Evolutionary conservation across 1,284 basidiomycete species (phyloP).

Genomic region (Moesziomyces globuligerus): DNA sequence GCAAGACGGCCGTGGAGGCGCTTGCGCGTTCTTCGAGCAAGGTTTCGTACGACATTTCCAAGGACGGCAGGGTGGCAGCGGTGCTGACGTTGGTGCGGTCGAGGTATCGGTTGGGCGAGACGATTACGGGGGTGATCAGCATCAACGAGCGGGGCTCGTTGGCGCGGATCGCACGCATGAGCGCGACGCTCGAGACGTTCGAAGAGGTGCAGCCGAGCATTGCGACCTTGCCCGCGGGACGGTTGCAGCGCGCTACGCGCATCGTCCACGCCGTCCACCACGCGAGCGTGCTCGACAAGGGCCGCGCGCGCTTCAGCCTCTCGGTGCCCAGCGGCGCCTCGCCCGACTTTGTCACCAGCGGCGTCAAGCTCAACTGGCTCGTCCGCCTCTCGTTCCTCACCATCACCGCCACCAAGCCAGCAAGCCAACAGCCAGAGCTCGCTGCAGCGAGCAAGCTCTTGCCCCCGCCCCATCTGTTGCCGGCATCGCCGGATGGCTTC

Average conservation of each 20-base stretch:
- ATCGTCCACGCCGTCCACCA: conserved; percentile 60
- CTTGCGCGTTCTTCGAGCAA: conserved; percentile 87
- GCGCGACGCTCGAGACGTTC: conserved; percentile 61
- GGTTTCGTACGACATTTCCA: conserved; percentile 66
- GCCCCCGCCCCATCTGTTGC: conserved; percentile 54
- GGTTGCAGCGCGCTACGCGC: conserved; percentile 48
- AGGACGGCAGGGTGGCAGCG: conserved; percentile 63
- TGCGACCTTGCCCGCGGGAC: conserved; percentile 46
- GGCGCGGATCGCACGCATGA: conserved; percentile 56
- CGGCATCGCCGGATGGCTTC: conserved; percentile 51
- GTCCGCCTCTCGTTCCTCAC: conserved; percentile 61
- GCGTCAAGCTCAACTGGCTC: conserved; percentile 59
- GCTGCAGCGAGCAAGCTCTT: too few relatives aligned
- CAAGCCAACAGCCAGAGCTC: too few relatives aligned
- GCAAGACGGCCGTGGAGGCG: conserved; percentile 89
- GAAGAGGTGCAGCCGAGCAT: conserved; percentile 60
- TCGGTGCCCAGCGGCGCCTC: conserved; percentile 59
- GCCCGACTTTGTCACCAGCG: conserved; percentile 62
- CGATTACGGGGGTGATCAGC: conserved; percentile 57
- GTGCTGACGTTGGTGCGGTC: conserved; percentile 61
- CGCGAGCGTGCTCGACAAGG: conserved; percentile 58
- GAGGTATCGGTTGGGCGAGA: conserved; percentile 64
- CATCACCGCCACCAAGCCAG: conserved; percentile 13
- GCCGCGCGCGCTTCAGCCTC: conserved; percentile 49
- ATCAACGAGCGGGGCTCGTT: conserved; percentile 51